Percentiles rank a stretch among this genome's conserved stretches.
phyloP scores from a whole-genome alignment of 2,329 filamentous ascomycete species.

The Neonectria coccinea region DNA sequence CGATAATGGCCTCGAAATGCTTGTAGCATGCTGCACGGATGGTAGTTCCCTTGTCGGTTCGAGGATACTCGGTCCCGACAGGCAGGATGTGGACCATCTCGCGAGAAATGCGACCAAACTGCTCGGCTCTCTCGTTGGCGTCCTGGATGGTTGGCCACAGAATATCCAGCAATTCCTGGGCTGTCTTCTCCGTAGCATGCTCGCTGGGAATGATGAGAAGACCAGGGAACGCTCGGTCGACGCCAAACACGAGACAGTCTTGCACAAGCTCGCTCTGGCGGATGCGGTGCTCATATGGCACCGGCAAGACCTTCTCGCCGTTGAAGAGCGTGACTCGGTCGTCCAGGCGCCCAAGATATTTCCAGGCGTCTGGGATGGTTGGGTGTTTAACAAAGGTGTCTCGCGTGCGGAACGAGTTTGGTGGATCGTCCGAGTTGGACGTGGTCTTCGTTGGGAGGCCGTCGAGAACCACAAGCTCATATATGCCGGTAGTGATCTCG shows the following conservation, averaged over 20 bases:
- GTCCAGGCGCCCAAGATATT: conserved; percentile 58
- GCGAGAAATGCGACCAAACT: conserved; percentile 64
- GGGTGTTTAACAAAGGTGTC: conserved; percentile 58
- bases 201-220: conserved; percentile 63
- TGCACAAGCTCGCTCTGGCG: conserved; percentile 62
- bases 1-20: conserved; percentile 57
- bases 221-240: conserved; percentile 63
- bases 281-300: conserved; percentile 63
- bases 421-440: conserved; percentile 53
- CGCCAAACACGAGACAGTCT: conserved; percentile 68
- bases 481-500: conserved; percentile 47
- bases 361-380: conserved; percentile 56
- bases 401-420: conserved; percentile 56
- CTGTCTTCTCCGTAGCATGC: conserved; percentile 52
- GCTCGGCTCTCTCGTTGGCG: conserved; percentile 61
- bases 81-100: conserved; percentile 65
- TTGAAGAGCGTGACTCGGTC: conserved; percentile 58
- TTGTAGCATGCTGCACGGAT: conserved; percentile 62
- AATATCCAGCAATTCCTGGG: conserved; percentile 58
- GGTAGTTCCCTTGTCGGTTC: conserved; percentile 64
- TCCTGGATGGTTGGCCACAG: conserved; percentile 62
- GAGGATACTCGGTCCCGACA: conserved; percentile 56
- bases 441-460: conserved; percentile 52
- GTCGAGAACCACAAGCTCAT: conserved; percentile 52
- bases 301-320: conserved; percentile 59